Conservation (phyloP, 805 yeast species). For the Yamadazyma phyllophila region DNA sequence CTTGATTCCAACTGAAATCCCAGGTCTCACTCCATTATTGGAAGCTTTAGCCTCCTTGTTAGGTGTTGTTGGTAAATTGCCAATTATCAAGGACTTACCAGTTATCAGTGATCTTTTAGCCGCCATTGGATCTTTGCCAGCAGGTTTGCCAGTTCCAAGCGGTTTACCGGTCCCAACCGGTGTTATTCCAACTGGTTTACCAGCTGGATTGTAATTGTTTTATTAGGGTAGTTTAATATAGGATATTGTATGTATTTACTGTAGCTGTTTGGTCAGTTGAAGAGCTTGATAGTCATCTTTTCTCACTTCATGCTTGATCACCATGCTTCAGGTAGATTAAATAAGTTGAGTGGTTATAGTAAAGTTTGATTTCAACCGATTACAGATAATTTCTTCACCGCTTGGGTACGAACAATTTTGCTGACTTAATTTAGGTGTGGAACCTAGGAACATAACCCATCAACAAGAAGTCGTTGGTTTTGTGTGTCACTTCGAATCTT, state of each 20-base stretch:
- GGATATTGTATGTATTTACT: neutral
- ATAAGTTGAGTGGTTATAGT: no score
- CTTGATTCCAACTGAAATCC: neutral
- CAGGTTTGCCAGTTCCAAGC: slow-evolving; percentile 6
- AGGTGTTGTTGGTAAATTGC: slow-evolving; percentile 8
- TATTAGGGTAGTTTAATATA: neutral
- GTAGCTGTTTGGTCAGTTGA: no score
- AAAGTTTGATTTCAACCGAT: no score
- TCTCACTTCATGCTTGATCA: no score
- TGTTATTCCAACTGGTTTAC: slow-evolving; percentile 1
- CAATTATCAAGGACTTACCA: slow-evolving; percentile 13
- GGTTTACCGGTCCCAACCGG: slow-evolving; percentile 9
- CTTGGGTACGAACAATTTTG: no score
- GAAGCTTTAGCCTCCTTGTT: slow-evolving; percentile 8
- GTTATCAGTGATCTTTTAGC: slow-evolving; percentile 11
- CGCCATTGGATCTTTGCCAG: slow-evolving; percentile 9
- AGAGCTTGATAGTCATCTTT: no score
- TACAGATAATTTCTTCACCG: no score
- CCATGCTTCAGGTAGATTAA: no score
- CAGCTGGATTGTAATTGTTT: slow-evolving; percentile 3
- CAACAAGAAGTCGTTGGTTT: no score
- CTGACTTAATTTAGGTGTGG: no score
- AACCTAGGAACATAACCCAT: no score
- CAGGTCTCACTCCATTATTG: slow-evolving; percentile 7
- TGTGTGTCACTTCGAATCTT: no score